Evolutionary conservation across 306 rosid species (phyloP).

Genomic region (Styphnolobium japonicum): DNA sequence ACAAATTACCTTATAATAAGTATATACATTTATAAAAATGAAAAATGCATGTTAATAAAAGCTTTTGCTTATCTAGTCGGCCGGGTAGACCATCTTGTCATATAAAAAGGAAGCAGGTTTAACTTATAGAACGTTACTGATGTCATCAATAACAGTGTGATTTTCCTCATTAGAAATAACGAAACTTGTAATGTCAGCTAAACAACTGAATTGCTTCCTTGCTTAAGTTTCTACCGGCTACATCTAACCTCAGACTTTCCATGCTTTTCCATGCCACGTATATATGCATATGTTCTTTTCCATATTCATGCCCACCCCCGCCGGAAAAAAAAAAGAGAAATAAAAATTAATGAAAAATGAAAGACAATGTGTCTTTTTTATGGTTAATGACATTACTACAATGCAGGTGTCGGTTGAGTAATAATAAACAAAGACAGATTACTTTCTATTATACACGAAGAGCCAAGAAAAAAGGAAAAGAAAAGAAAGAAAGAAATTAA

Average conservation of each 20-base stretch:
- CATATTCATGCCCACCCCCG: constrained; percentile 4
- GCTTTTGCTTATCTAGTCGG: too few relatives aligned
- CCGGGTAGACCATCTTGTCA: constrained; percentile 50
- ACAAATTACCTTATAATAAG: too few relatives aligned
- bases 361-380: too few relatives aligned
- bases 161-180: constrained; percentile 24
- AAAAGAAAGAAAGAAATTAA: too few relatives aligned
- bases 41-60: too few relatives aligned
- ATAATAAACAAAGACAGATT: too few relatives aligned
- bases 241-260: constrained; percentile 74
- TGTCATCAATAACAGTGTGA: constrained; percentile 42
- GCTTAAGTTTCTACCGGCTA: constrained; percentile 71
- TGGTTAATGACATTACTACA: too few relatives aligned
- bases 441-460: background rate
- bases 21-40: too few relatives aligned
- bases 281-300: constrained; percentile 4
- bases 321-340: too few relatives aligned
- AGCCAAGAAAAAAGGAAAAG: background rate
- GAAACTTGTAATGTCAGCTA: constrained; percentile 46
- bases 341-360: too few relatives aligned
- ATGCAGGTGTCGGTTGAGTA: too few relatives aligned
- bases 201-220: constrained; percentile 75
- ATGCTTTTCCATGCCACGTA: constrained; percentile 41
- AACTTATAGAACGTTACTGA: constrained; percentile 35
- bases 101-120: constrained; percentile 28